Conservation (phyloP, 2,329 filamentous ascomycete species). For the Epichloe sibirici region DNA sequence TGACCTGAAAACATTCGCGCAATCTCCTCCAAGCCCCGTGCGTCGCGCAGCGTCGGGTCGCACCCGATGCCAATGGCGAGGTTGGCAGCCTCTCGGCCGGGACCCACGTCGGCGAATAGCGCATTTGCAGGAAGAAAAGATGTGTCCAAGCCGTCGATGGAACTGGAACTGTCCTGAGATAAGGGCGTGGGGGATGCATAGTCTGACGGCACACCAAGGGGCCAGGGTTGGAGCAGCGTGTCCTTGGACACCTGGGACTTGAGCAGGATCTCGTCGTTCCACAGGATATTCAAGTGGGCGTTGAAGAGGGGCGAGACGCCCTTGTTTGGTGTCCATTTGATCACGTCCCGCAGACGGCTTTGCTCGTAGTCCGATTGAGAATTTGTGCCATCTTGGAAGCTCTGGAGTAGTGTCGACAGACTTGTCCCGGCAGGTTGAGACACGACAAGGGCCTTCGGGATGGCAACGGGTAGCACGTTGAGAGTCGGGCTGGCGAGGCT, state of each 20-base stretch:
- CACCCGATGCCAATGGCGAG: neutral
- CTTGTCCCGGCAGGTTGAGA: neutral
- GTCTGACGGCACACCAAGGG: neutral
- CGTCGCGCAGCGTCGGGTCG: neutral
- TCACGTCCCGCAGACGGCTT: slow-evolving; percentile 2
- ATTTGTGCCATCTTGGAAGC: neutral
- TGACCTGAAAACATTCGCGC: neutral
- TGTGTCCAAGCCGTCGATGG: neutral
- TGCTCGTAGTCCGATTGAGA: slow-evolving; percentile 4
- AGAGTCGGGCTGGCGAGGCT: neutral
- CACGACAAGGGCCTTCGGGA: neutral
- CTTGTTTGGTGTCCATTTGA: neutral
- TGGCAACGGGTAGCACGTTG: neutral
- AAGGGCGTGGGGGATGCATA: neutral
- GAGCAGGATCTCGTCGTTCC: slow-evolving; percentile 2
- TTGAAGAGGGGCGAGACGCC: neutral
- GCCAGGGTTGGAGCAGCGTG: neutral
- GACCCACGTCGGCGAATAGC: neutral
- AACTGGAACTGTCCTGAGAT: neutral
- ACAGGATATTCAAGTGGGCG: slow-evolving; percentile 2
- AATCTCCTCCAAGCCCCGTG: neutral
- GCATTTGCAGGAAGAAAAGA: neutral
- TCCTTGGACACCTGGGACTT: neutral
- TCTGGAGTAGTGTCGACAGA: neutral
- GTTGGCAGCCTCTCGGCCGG: neutral